Percentiles rank a stretch among this genome's conserved stretches.
These are phyloP conservation scores for Beauveria sp. DNA, from an alignment of 2,329 filamentous ascomycete genomes.

Conservation along the genomic window DNA sequence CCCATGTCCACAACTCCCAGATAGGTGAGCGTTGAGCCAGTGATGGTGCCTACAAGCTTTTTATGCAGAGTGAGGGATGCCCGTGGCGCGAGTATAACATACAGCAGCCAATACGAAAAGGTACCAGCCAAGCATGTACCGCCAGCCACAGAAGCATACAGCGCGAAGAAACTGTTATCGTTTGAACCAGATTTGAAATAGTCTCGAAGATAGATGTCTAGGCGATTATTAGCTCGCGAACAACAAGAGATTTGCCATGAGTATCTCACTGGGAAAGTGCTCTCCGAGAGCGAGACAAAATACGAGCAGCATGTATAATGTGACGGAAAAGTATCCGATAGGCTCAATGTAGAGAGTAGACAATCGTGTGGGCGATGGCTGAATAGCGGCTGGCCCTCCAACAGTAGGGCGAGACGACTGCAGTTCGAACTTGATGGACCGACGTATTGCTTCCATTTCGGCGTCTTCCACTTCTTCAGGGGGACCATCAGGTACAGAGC, in stretches of 20 bases:
- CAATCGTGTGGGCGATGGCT: not conserved
- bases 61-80: constrained; percentile 1
- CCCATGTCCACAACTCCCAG: constrained; percentile 1
- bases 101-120: not conserved
- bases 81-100: constrained; percentile 1
- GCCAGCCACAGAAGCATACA: not conserved
- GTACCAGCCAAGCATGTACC: not conserved
- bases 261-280: not conserved
- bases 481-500: not conserved
- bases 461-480: constrained; percentile 4
- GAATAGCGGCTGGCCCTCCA: not conserved
- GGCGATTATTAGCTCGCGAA: not conserved
- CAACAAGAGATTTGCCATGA: not conserved
- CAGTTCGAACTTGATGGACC: constrained; percentile 1
- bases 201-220: not conserved
- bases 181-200: not conserved
- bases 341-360: not conserved
- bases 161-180: not conserved
- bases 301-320: not conserved
- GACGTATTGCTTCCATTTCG: constrained; percentile 1
- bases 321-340: not conserved
- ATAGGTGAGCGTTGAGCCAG: constrained; percentile 1
- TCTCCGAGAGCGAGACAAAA: constrained; percentile 4
- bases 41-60: not conserved
- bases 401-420: not conserved